phyloP scores from a whole-genome alignment of 2,329 filamentous ascomycete genomes.

The Seiridium unicorne region DNA sequence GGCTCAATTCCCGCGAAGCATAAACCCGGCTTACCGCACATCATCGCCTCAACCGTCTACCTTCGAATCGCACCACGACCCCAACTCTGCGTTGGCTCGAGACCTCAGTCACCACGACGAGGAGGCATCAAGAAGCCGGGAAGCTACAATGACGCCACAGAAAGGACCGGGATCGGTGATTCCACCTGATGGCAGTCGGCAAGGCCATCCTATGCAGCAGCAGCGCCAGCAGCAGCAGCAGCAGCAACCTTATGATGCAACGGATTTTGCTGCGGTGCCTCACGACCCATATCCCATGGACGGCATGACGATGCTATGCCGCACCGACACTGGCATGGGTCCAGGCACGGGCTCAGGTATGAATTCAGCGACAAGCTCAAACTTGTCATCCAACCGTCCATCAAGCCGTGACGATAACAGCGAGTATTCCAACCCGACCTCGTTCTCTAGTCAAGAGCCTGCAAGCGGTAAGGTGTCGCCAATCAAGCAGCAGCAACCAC shows the following conservation, averaged over 20 bases:
- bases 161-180: conserved; percentile 17
- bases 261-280: conserved; percentile 69
- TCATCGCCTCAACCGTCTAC: conserved; percentile 94
- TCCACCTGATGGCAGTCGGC: conserved; percentile 16
- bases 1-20: conserved; percentile 90
- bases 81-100: conserved; percentile 69
- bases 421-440: conserved; percentile 86
- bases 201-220: conserved; percentile 28
- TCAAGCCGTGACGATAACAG: conserved; percentile 86
- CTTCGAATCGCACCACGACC: conserved; percentile 89
- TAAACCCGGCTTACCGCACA: conserved; percentile 94
- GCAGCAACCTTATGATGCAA: conserved; percentile 46
- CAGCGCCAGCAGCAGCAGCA: conserved; percentile 32
- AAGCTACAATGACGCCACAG: conserved; percentile 42
- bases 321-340: conserved; percentile 54
- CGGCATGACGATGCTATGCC: conserved; percentile 96
- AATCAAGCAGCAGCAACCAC: conserved; percentile 51
- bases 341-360: conserved; percentile 55
- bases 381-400: conserved; percentile 60
- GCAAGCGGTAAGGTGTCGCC: conserved; percentile 73
- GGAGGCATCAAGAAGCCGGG: conserved; percentile 43
- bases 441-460: conserved; percentile 82
- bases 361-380: conserved; percentile 51
- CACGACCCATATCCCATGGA: conserved; percentile 94
- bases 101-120: conserved; percentile 62